Evolutionary conservation across 2,329 filamentous ascomycete species (phyloP).

Genomic region (Pseudogymnoascus verrucosus): DNA sequence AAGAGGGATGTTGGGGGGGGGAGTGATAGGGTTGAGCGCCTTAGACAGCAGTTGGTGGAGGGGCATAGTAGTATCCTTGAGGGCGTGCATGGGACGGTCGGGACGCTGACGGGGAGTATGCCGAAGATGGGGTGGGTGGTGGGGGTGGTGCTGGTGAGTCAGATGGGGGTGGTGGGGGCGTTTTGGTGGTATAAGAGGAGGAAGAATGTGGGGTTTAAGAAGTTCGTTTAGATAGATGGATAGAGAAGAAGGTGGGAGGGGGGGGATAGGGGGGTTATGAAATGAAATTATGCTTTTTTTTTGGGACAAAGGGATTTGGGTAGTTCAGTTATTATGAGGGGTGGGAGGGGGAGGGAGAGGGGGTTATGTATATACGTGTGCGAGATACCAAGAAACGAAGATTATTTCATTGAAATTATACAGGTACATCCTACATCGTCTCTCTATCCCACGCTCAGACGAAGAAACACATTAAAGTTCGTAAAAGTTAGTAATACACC

Average conservation of each 20-base stretch:
- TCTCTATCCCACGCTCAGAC: neutral
- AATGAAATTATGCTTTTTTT: slow-evolving; percentile 8
- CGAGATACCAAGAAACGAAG: neutral
- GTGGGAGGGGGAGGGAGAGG: neutral
- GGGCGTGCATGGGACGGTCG: neutral
- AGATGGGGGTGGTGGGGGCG: slow-evolving; percentile 19
- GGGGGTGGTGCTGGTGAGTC: slow-evolving; percentile 22
- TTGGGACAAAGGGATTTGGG: neutral
- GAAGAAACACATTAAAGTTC: neutral
- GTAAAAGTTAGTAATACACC: neutral
- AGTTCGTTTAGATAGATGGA: slow-evolving; percentile 25
- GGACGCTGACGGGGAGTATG: neutral
- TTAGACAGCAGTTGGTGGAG: slow-evolving; percentile 1
- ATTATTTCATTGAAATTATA: neutral
- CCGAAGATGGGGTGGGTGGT: slow-evolving; percentile 11
- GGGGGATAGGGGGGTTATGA: no score
- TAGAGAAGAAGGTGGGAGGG: no score
- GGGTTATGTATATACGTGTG: neutral
- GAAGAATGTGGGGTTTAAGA: slow-evolving; percentile 23
- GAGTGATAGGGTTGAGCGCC: neutral
- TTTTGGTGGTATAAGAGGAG: slow-evolving; percentile 27
- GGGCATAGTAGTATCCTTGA: slow-evolving; percentile 6
- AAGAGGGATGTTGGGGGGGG: neutral
- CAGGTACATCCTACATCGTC: neutral
- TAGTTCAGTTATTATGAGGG: neutral